Conservation (phyloP, 2,329 filamentous ascomycete species). For the Cryphonectria radicalis region DNA sequence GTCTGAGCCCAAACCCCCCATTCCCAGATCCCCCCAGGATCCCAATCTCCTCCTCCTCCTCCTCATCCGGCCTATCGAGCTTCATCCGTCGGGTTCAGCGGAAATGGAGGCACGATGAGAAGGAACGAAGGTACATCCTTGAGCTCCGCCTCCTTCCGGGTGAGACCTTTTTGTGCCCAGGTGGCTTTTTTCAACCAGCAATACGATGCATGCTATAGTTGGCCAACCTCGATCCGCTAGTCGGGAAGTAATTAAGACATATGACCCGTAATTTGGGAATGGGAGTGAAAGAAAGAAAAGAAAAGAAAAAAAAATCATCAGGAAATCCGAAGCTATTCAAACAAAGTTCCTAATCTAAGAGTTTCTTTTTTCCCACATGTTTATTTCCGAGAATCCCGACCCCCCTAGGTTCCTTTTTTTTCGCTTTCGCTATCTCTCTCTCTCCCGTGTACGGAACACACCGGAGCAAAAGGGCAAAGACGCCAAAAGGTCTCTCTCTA, state of each 20-base stretch:
- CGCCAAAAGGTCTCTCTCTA: background rate
- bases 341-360: background rate
- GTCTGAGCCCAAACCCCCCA: background rate
- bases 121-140: background rate
- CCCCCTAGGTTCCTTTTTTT: background rate
- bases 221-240: background rate
- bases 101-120: background rate
- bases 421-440: background rate
- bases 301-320: background rate
- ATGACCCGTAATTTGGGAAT: background rate
- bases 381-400: background rate
- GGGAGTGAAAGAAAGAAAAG: background rate
- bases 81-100: background rate
- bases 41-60: background rate
- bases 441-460: background rate
- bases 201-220: background rate
- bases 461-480: background rate
- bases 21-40: background rate
- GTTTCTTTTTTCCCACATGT: background rate
- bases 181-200: background rate
- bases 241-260: too few relatives aligned
- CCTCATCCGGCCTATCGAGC: background rate
- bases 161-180: background rate
- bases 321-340: background rate
- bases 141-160: background rate